Base-by-base conservation (phyloP, 78 protist genomes). In the Acrasis kona region DNA sequence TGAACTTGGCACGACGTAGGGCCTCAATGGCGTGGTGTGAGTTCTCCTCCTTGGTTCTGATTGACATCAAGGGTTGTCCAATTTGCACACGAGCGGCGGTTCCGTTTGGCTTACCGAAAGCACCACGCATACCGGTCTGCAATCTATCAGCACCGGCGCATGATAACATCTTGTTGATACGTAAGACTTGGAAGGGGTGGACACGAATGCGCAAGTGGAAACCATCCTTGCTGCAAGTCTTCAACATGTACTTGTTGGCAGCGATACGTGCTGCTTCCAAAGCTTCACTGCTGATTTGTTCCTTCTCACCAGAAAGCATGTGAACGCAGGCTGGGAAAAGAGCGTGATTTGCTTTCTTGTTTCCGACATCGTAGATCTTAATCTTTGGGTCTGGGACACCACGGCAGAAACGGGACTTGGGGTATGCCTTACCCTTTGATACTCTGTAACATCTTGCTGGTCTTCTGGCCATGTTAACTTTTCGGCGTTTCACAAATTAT, bases 141-240 rank as follows among this genome's bases (percentile, higher is more conserved):
- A 96, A 91, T 30, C 98, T 83, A 97, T 98, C 99, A 29, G 99
- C 99, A 41, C 99, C 99, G 72, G 99, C 99, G 78, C 99, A 97
- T 38, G 98, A 93, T 39, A 98, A 91, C 99, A 97, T 98, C 93
- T 98, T 98, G 93, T 98, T 98, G 95, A 98, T 97, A 83, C 99
- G 98, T 70, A 96, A 70, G 50, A 98, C 98, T 88, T 97, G 99
- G 95, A 79, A 97, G 36, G 99, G 99, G 92, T 97, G 99, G 77
- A 89, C 96, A 28, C 99, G 97, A 65, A 98, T 81, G 50, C 99
- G 96, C 78, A 96, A 41, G 95, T 97, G 99, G 98, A 97, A 98
- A 37, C 80, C 78, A 5, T 97, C 99, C 91, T 94, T 96, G 72
- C 99, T 99, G 58, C 78, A 80, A 57, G 34, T 65, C 86, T 88